Percentiles rank a stretch among this genome's conserved stretches.
phyloP scores from a whole-genome alignment of 495 filamentous ascomycete genomes.

The Pyrenopolyporus hunteri region DNA sequence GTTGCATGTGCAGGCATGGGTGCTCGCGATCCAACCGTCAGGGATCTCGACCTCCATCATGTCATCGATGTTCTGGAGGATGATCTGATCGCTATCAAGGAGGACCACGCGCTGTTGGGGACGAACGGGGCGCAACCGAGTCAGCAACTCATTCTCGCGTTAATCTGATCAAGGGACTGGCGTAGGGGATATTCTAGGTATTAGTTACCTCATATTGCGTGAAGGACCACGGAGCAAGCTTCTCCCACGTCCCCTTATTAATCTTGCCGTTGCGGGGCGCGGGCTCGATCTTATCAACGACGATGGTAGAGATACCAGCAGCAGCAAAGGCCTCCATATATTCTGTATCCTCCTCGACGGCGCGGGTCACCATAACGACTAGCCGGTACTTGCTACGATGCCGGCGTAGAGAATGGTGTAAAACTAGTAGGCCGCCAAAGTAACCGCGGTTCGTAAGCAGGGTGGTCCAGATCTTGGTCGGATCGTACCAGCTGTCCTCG shows the following conservation, averaged over 20 bases:
- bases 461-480: conserved; percentile 51
- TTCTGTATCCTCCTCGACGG: conserved; percentile 47
- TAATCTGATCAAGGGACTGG: no score
- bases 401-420: conserved; percentile 47
- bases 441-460: conserved; percentile 49
- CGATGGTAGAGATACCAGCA: conserved; percentile 49
- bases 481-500: conserved; percentile 35
- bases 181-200: neutral
- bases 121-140: neutral
- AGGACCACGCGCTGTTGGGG: conserved; percentile 46
- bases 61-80: conserved; percentile 50
- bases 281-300: conserved; percentile 49
- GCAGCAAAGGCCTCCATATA: conserved; percentile 49
- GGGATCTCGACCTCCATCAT: conserved; percentile 48
- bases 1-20: conserved; percentile 49
- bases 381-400: conserved; percentile 46
- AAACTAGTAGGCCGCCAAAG: conserved; percentile 47
- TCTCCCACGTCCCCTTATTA: conserved; percentile 51
- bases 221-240: conserved; percentile 50
- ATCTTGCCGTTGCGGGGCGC: conserved; percentile 47
- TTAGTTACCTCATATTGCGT: conserved; percentile 48
- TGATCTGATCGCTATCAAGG: conserved; percentile 49
- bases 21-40: conserved; percentile 44
- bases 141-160: conserved; percentile 1
- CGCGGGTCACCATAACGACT: conserved; percentile 49